phyloP scores from a whole-genome alignment of 805 yeast species.

The Metschnikowia bowlesiae region DNA sequence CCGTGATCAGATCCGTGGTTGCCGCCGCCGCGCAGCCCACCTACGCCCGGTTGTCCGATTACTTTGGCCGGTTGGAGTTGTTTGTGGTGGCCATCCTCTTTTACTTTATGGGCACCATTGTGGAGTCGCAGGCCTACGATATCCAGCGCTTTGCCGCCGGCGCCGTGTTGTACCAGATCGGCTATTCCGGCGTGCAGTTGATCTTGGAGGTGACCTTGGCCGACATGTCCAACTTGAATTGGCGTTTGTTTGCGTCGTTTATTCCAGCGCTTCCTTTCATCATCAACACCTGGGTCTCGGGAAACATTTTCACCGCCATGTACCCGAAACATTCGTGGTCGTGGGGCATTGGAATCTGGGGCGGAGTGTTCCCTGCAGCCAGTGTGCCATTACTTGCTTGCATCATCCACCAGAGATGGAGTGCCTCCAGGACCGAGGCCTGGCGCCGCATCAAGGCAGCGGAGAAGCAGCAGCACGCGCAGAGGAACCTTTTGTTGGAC shows the following conservation, averaged over 20 bases:
- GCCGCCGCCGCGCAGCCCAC: constrained; percentile 66
- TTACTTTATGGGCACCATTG: constrained; percentile 59
- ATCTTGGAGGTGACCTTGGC: constrained; percentile 55
- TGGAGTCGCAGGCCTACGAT: constrained; percentile 56
- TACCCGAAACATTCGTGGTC: constrained; percentile 57
- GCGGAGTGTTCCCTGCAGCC: constrained; percentile 64
- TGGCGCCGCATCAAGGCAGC: constrained; percentile 40
- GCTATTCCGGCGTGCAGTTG: constrained; percentile 62
- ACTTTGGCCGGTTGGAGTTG: constrained; percentile 60
- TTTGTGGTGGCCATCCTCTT: constrained; percentile 47
- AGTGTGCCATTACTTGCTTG: constrained; percentile 56
- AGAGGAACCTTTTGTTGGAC: constrained; percentile 22
- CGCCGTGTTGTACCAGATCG: constrained; percentile 42
- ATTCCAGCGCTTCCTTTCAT: constrained; percentile 69
- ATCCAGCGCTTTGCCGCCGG: constrained; percentile 62
- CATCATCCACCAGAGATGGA: constrained; percentile 51
- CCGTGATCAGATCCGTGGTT: constrained; percentile 53
- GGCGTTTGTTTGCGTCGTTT: constrained; percentile 65
- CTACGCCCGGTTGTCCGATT: constrained; percentile 60
- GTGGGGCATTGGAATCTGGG: constrained; percentile 71
- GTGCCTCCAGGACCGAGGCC: constrained; percentile 51
- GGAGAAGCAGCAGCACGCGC: constrained; percentile 27
- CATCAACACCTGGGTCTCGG: constrained; percentile 75
- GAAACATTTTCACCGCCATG: constrained; percentile 45
- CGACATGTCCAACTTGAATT: constrained; percentile 63